Evolutionary conservation across 306 rosid species (phyloP).

Genomic region (Cicer judaicum): DNA sequence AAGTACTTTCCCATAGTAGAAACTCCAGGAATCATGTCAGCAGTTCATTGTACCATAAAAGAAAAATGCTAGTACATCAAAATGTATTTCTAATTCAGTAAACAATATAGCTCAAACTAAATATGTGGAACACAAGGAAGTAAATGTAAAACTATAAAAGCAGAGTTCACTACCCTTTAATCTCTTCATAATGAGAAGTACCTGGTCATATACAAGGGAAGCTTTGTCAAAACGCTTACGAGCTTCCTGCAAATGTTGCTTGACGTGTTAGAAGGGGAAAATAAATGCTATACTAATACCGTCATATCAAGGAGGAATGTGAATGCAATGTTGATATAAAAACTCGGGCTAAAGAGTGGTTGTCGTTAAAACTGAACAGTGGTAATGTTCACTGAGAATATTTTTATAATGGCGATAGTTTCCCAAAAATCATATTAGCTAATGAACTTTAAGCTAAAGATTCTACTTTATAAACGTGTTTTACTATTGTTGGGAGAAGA

Average conservation of each 20-base stretch:
- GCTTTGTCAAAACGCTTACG: slow-evolving; percentile 89
- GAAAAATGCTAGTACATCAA: not conserved
- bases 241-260: slow-evolving; percentile 73
- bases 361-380: slow-evolving; percentile 21
- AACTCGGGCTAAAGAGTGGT: slow-evolving; percentile 28
- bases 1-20: slow-evolving; percentile 1
- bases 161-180: slow-evolving; percentile 26
- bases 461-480: not conserved
- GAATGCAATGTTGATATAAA: slow-evolving; percentile 21
- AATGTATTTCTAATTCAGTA: slow-evolving; percentile 20
- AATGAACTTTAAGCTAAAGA: not conserved
- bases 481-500: not conserved
- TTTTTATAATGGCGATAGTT: not conserved
- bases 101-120: slow-evolving; percentile 23
- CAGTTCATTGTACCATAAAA: slow-evolving; percentile 11
- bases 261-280: slow-evolving; percentile 37
- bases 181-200: slow-evolving; percentile 43
- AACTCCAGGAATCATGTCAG: slow-evolving; percentile 8
- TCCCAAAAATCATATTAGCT: slow-evolving; percentile 14
- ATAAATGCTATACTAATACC: not conserved
- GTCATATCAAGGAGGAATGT: slow-evolving; percentile 36
- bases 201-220: slow-evolving; percentile 74
- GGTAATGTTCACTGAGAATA: slow-evolving; percentile 24
- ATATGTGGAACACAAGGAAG: slow-evolving; percentile 27
- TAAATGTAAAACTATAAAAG: slow-evolving; percentile 20